Conservation (phyloP, 768 basidiomycete species). For the Termitomyces eurrhizus region DNA sequence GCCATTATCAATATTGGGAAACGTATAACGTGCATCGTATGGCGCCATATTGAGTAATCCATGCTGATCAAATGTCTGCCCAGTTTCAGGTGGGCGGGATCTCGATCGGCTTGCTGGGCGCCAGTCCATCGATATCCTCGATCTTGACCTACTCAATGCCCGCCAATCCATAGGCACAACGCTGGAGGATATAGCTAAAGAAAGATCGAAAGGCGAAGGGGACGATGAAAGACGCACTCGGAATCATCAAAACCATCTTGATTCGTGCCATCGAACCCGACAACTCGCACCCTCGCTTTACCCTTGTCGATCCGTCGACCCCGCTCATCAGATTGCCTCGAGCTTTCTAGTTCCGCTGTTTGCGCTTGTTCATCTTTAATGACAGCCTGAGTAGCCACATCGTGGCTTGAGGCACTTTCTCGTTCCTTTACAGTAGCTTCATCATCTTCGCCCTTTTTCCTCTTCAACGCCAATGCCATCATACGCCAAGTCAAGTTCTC, state of each 20-base stretch:
- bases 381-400: slow-evolving; percentile 12
- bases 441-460: slow-evolving; percentile 75
- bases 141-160: slow-evolving; percentile 85
- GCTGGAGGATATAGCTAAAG: slow-evolving; percentile 27
- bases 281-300: slow-evolving; percentile 70
- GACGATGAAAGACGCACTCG: slow-evolving; percentile 51
- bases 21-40: slow-evolving; percentile 43
- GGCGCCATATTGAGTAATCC: slow-evolving; percentile 24
- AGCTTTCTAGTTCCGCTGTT: slow-evolving; percentile 18
- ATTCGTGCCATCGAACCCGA: slow-evolving; percentile 76
- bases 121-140: slow-evolving; percentile 92
- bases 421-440: slow-evolving; percentile 20
- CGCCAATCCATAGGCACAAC: slow-evolving; percentile 88
- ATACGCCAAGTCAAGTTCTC: slow-evolving; percentile 98
- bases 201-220: slow-evolving; percentile 1
- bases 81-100: slow-evolving; percentile 64
- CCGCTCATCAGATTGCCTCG: slow-evolving; percentile 43
- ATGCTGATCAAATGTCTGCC: slow-evolving; percentile 46
- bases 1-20: slow-evolving; percentile 28
- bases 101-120: slow-evolving; percentile 73
- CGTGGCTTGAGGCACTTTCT: slow-evolving; percentile 8
- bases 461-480: slow-evolving; percentile 95
- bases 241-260: slow-evolving; percentile 70
- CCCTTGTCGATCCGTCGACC: slow-evolving; percentile 80
- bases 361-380: slow-evolving; percentile 19